Evolutionary conservation across 306 rosid species (phyloP).

Genomic region (Prunus mongolica): DNA sequence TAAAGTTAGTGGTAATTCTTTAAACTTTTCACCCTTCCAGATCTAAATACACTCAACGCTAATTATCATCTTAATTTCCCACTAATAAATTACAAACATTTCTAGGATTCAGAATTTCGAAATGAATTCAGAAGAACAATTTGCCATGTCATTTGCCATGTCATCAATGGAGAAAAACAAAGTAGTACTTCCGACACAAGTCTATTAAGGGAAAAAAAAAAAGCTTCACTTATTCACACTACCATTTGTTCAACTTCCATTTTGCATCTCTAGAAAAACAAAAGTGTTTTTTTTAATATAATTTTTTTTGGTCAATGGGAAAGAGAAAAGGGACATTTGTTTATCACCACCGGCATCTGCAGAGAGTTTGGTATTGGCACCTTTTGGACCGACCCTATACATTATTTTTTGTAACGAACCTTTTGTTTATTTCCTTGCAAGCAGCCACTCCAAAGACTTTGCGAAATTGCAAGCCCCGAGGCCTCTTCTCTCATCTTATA

Average conservation of each 20-base stretch:
- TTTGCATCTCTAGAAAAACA: background rate
- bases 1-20: too few species aligned
- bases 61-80: background rate
- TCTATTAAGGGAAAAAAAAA: too few species aligned
- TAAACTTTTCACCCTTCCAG: background rate
- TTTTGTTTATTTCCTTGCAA: background rate
- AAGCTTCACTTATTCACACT: too few species aligned
- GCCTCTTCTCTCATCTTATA: too few species aligned
- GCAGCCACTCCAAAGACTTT: background rate
- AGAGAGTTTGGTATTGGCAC: background rate
- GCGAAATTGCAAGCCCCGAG: background rate
- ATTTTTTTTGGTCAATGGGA: background rate
- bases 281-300: background rate
- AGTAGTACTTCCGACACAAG: background rate
- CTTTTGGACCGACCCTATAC: background rate
- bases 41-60: background rate
- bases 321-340: background rate
- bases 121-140: background rate
- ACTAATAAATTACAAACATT: background rate
- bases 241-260: background rate
- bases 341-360: constrained; percentile 4
- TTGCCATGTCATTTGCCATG: background rate
- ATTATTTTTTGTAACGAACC: background rate
- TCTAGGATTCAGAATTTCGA: background rate
- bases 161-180: background rate